Base-by-base conservation (phyloP, 208 protist genomes). In the Trypanosoma scelopori region DNA sequence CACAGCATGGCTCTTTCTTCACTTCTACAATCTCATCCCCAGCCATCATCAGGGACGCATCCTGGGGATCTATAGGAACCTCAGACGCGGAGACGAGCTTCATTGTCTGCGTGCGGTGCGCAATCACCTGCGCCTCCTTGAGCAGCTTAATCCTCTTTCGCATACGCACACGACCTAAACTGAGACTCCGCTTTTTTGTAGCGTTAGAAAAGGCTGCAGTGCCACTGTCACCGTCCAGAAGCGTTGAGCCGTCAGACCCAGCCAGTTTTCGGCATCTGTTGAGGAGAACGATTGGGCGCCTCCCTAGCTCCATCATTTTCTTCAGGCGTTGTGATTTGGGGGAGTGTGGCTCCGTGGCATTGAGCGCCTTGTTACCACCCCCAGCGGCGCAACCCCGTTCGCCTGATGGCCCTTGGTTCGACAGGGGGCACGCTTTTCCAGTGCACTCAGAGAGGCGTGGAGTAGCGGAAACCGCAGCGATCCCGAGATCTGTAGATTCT, bases 61-160 rank as follows among this genome's bases (percentile, higher is more conserved):
- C 62, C 32, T 66, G 57, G 0, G 32, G 63, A 39, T 73, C 77
- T 32, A 91, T 73, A 0, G 77, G 76, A 15, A 91, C 37, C 25
- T 86, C 77, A n/a, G 85, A 91, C 0, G 85, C 77, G 1, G 69
- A 47, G 27, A 88, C 51, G 15, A 55, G 61, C 46, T 85, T 88
- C 13, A 73, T 51, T 23, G 65, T 58, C 2, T 66, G 67, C n/a
- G 53, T 55, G 57, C 78, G 46, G 68, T 76, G 42, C 56, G 69
- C 41, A 69, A 66, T 70, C 65, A 75, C 28, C 49, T 80, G 18
- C 49, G 76, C 69, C 74, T 82, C 56, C 52, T 60, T 73, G 1
- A 73, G 51, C 20, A 76, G 69, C 59, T 80, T 80, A 45, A 87
- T 85, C 18, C 74, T 65, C 12, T 74, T 74, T 43, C 84, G 42